Percentiles rank a stretch among this genome's conserved stretches.
These are phyloP conservation scores for Umbelopsis sp. DNA, from an alignment of 192 early-diverging fungal species.

Conservation along the genomic window DNA sequence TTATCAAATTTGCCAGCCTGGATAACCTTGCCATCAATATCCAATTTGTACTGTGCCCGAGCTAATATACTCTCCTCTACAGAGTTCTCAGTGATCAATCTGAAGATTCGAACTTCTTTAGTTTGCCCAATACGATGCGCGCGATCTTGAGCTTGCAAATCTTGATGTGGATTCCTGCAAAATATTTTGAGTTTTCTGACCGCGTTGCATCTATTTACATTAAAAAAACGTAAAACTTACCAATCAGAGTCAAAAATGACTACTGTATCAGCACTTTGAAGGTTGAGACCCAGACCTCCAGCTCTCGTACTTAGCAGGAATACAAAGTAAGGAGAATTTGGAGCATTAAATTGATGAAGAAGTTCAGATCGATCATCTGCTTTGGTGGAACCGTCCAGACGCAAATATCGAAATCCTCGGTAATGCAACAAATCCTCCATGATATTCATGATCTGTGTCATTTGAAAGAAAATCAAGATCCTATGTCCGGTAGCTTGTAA, in stretches of 20 bases:
- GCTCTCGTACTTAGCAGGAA: slow-evolving; percentile 96
- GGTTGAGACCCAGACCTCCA: slow-evolving; percentile 94
- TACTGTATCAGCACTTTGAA: slow-evolving; percentile 98
- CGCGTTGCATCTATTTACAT: too few relatives aligned
- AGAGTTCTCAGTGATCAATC: slow-evolving; percentile 87
- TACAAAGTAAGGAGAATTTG: slow-evolving; percentile 79
- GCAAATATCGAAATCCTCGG: slow-evolving; percentile 73
- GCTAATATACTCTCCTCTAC: slow-evolving; percentile 95
- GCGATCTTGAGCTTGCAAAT: slow-evolving; percentile 98
- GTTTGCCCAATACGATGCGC: slow-evolving; percentile 99
- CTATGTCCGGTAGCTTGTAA: slow-evolving; percentile 79
- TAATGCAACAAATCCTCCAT: slow-evolving; percentile 93
- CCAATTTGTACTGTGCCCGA: slow-evolving; percentile 93
- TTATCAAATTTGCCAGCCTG: slow-evolving; percentile 99
- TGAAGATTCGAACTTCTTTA: slow-evolving; percentile 95
- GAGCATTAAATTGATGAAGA: slow-evolving; percentile 84
- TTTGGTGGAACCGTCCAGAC: slow-evolving; percentile 92
- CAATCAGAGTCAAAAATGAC: slow-evolving; percentile 99
- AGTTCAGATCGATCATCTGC: slow-evolving; percentile 83
- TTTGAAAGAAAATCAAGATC: slow-evolving; percentile 83
- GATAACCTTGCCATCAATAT: slow-evolving; percentile 98
- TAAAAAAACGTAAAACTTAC: slow-evolving; percentile 42
- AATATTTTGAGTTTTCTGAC: too few relatives aligned
- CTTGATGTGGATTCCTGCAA: slow-evolving; percentile 88
- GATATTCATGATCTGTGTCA: slow-evolving; percentile 93